Evolutionary conservation across 768 basidiomycete genomes (phyloP).

Genomic region (Ramaria sp.): DNA sequence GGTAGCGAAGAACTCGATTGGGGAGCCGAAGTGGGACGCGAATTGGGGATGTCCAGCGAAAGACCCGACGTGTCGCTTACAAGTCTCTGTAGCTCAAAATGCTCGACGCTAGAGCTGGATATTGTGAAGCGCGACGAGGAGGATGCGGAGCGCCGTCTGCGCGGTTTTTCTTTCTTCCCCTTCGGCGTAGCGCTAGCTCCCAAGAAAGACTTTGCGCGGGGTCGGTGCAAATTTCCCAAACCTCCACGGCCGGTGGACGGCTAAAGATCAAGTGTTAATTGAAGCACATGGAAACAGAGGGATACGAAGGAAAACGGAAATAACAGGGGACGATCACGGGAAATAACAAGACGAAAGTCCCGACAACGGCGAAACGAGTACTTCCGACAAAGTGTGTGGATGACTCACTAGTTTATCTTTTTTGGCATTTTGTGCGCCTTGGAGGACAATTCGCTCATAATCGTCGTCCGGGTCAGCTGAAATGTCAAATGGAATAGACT

Average conservation of each 20-base stretch:
- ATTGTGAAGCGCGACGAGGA: not conserved
- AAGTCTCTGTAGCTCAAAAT: not conserved
- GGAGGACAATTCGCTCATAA: not conserved
- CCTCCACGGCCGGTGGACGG: constrained; percentile 2
- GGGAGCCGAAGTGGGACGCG: too few species aligned
- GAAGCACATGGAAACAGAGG: not conserved
- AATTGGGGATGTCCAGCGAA: too few species aligned
- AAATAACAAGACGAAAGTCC: too few species aligned
- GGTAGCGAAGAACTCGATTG: too few species aligned
- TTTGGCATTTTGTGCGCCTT: not conserved
- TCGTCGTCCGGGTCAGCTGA: constrained; percentile 6
- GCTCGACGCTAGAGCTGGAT: not conserved
- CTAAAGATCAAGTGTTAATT: not conserved
- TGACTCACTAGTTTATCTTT: not conserved
- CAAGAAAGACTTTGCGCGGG: not conserved
- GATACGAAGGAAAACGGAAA: too few species aligned
- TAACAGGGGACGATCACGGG: too few species aligned
- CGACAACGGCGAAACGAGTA: not conserved
- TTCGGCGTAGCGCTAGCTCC: not conserved
- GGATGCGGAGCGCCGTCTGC: not conserved
- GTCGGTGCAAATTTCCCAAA: not conserved
- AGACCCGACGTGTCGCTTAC: too few species aligned
- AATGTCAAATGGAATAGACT: not conserved
- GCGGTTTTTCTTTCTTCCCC: not conserved
- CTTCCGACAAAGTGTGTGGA: not conserved